Base-by-base conservation (phyloP, 345 rosid species). In the Bretschneidera sinensis region DNA sequence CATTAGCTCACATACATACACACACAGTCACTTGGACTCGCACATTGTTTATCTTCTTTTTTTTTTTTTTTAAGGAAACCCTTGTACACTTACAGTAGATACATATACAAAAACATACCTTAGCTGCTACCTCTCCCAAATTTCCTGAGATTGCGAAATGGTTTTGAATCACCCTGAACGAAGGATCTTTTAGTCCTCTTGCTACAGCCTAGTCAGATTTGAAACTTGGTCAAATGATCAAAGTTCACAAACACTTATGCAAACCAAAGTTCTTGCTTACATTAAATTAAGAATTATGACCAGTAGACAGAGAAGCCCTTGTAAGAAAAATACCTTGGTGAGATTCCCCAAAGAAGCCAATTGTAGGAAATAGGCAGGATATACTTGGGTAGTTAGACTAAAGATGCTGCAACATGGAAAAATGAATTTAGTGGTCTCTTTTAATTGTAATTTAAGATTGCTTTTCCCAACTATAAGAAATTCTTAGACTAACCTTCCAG, bases 261-360 rank as follows among this genome's bases (percentile, higher is more conserved):
- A 34, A 34, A 66, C 25, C 17, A 39, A 35, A 39, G 15, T 39
- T 1, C 15, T 13, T 39, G 45, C 10, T 14, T 13, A 11, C 16
- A 39, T 39, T 3, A 28, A 48, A 67, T 39, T 57, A 34, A 54
- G 43, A 17, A 54, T 55, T 22, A 18, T 17, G 45, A 33, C 21
- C 9, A 65, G 18, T 2, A 51, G 22, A 28, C 24, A 52, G 28
- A 48, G 15, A 31, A 52, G 61, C 56, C 24, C 49, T 59, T 31
- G 15, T 21, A 24, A 24, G 34, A 54, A 66, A n/a, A 66, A 54
- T 84, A 92, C 98, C 96, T 92, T 89, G 50, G 98, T 61, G 59
- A 92, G 91, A 81, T 92, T 92, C 61, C 98, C 98, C 13, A 87
- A 81, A 74, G 98, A 92, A 57, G 98, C 98, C 64, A 92, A 65